Base-by-base conservation (phyloP, 2,329 filamentous ascomycete genomes). In the Boeremia lycopersici region DNA sequence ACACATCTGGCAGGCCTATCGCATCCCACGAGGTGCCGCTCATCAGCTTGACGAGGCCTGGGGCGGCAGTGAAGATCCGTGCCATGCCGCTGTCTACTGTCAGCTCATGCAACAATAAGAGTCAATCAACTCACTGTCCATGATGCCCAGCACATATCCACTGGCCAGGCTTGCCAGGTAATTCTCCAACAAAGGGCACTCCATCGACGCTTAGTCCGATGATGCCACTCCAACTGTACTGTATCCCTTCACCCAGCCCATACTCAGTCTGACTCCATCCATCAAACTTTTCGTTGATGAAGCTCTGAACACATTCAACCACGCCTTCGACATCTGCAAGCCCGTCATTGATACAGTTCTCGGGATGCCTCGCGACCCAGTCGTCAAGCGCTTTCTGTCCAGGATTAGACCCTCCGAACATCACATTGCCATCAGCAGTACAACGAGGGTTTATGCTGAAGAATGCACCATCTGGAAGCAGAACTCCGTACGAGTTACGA, bases 401-500 rank as follows among this genome's bases (percentile, higher is more conserved):
- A 26, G 69, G 65, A 36, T 72, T 73, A 1, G 61, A 68, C 5
- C 71, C 71, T 2, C 71, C 70, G 34, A 74, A 70, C 64, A 74
- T 61, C 7, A 73, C 53, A 17, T 67, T 61, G 9, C 70, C 71
- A 39, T 74, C 70, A 3, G 65, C 50, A 7, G 59, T 60, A 17
- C 59, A 68, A 11, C 72, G 69, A 11, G 71, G 66, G 42, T 74
- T 74, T 53, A 74, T 73, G 36, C 64, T 72, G 46, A 73, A 66
- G 0, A 74, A 43, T 0, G 43, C 70, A 0, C 71, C 70, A 13
- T 68, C 58, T 1, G 67, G 60, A 8, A 73, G 59, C 5, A 74
- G 56, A 11, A 74, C 61, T 9, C 67, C 69, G 30, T 74, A 74
- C 1, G 70, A 73, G 45, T 74, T 71, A n/a, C 56, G 48, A 4